These are phyloP conservation scores for Pseudocercospora cruenta DNA, from an alignment of 2,329 filamentous ascomycete species.

Conservation along the genomic window DNA sequence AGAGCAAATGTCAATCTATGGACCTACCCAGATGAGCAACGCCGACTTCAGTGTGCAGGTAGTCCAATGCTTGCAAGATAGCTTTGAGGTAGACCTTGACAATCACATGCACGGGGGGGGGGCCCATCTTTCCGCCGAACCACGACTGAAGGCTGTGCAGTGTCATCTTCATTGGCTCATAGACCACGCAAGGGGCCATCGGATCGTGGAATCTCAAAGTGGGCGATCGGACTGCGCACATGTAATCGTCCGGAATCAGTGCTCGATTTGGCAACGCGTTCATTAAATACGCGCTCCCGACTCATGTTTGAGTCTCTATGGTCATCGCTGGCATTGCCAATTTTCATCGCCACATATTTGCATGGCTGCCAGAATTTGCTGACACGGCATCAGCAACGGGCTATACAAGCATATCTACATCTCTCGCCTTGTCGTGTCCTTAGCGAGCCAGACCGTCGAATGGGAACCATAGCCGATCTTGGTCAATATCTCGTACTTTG, in stretches of 20 bases:
- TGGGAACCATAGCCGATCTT: too few relatives aligned
- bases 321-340: too few relatives aligned
- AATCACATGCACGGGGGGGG: not conserved
- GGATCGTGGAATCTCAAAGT: not conserved
- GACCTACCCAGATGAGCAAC: conserved; percentile 5
- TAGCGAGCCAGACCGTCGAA: too few relatives aligned
- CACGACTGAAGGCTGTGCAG: too few relatives aligned
- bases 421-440: too few relatives aligned
- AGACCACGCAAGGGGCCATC: conserved; percentile 4
- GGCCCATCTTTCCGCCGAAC: not conserved
- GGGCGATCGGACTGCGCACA: not conserved
- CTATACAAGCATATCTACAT: too few relatives aligned
- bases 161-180: not conserved
- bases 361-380: too few relatives aligned
- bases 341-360: too few relatives aligned
- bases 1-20: not conserved
- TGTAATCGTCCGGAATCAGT: not conserved
- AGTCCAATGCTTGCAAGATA: conserved; percentile 1
- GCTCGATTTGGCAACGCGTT: not conserved
- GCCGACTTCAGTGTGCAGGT: conserved; percentile 1
- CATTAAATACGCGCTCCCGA: too few relatives aligned
- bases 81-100: not conserved
- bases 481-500: too few relatives aligned
- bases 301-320: too few relatives aligned
- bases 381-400: too few relatives aligned